These are phyloP conservation scores for Penicillium tannophilum DNA, from an alignment of 495 filamentous ascomycete species.

Conservation along the genomic window DNA sequence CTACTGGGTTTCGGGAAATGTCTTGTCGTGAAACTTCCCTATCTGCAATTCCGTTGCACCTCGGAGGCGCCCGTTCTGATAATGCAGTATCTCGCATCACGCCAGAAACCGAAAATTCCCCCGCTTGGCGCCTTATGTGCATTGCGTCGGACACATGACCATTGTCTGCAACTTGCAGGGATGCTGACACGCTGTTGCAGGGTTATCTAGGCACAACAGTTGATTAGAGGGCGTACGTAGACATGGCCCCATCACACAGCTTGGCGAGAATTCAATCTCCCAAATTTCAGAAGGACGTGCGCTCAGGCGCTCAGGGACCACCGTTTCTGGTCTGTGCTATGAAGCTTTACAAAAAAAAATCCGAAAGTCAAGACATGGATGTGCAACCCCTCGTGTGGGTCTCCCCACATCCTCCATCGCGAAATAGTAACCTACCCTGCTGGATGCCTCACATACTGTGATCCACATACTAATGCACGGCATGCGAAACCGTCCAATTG, in stretches of 20 bases:
- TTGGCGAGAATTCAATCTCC: not conserved
- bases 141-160: slow-evolving; percentile 19
- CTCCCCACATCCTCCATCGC: not conserved
- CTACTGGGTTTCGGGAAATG: not conserved
- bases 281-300: slow-evolving; percentile 5
- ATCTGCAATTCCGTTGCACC: slow-evolving; percentile 5
- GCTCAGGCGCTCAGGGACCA: slow-evolving; percentile 22
- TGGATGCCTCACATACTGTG: not conserved
- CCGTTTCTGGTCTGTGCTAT: slow-evolving; percentile 19
- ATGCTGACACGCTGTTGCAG: slow-evolving; percentile 19
- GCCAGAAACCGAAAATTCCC: slow-evolving; percentile 4
- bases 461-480: slow-evolving; percentile 4
- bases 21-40: not conserved
- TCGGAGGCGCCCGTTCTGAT: slow-evolving; percentile 2
- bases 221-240: slow-evolving; percentile 9
- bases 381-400: slow-evolving; percentile 5
- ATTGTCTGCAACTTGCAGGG: slow-evolving; percentile 15
- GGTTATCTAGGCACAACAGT: slow-evolving; percentile 5
- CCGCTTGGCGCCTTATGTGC: slow-evolving; percentile 6
- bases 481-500: slow-evolving; percentile 17
- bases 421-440: not conserved
- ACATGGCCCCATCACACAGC: slow-evolving; percentile 3
- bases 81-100: slow-evolving; percentile 22
- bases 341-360: not conserved
- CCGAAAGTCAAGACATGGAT: not conserved